Base-by-base conservation (phyloP, 2,329 filamentous ascomycete genomes). In the Microdochium paspali region DNA sequence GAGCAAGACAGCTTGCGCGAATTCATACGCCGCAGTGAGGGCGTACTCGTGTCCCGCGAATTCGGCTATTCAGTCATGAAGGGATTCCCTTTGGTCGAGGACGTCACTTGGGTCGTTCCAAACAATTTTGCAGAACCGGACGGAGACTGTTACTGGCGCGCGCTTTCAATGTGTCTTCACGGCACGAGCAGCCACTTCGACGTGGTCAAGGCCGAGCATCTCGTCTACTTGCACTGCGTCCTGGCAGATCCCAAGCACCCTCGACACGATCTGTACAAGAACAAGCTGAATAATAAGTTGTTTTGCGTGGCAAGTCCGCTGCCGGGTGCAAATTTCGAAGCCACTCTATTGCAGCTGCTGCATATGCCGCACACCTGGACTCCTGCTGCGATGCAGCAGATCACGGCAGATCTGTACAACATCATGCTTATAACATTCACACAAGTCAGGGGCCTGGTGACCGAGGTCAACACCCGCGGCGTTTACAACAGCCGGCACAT, bases 401-500 rank as follows among this genome's bases (percentile, higher is more conserved):
- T 66, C 4, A 65, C 60, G 0, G 63, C 64, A 1, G 61, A 66
- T 45, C 52, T 66, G 4, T 66, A 66, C 45, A 57, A 60, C 6
- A 49, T 65, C 10, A 61, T 57, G 47, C 46, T 66, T 20, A 54
- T 64, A 3, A 56, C 61, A 20, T 66, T 62, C 51, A 58, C 56
- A 13, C 53, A 52, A 15, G 35, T 50, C 44, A 23, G 24, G 13
- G 10, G 10, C 13, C 40, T 44, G 39, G 53, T 61, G 15, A 54
- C 55, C 24, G 56, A 61, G 48, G 55, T 61, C 35, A 56, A 52
- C 24, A 50, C 58, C 9, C 56, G 55, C 10, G 63, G 64, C 9
- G 52, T 53, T 4, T 64, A 62, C 51, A 66, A 66, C 49, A 54
- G 48, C 24, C 56, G 61, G 2, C 64, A 66, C 35, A 46, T 65